Percentiles rank a stretch among this genome's conserved stretches.
Conservation (phyloP, 2,329 filamentous ascomycete species). For the Apiospora marii region DNA sequence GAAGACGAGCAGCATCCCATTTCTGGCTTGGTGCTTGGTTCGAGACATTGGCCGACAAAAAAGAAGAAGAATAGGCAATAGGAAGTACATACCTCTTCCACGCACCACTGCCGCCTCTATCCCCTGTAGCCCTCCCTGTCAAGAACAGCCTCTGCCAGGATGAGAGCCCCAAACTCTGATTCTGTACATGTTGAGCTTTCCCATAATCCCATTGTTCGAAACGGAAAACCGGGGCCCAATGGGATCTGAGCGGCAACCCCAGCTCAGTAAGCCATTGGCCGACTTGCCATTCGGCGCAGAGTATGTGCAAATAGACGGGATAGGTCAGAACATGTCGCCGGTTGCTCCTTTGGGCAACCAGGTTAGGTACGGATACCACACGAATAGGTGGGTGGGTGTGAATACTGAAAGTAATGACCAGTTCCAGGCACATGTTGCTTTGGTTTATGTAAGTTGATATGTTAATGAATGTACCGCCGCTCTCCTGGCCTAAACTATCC, state of each 20-base stretch:
- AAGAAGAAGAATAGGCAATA: neutral
- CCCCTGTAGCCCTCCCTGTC: conserved; percentile 15
- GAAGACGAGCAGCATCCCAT: neutral
- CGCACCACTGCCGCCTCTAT: neutral
- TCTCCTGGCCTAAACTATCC: neutral
- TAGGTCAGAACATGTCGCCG: neutral
- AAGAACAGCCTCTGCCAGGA: conserved; percentile 20
- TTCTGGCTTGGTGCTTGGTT: conserved; percentile 1
- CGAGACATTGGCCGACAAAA: conserved; percentile 11
- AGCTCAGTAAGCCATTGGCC: conserved; percentile 15
- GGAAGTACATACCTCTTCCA: neutral
- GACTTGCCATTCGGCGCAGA: neutral
- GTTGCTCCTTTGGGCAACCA: conserved; percentile 6
- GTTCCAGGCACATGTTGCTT: neutral
- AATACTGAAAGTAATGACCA: conserved; percentile 2
- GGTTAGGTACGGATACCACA: conserved; percentile 1
- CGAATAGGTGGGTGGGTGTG: neutral
- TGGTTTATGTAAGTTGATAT: neutral
- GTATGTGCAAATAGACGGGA: neutral
- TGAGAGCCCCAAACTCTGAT: conserved; percentile 15
- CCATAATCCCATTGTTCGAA: neutral
- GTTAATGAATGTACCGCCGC: neutral
- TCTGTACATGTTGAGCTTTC: conserved; percentile 7
- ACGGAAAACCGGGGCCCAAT: conserved; percentile 16
- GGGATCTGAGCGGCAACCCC: conserved; percentile 4